These are phyloP conservation scores for Triticum turgidum DNA, from an alignment of 176 grass and related monocot species.

Conservation along the genomic window DNA sequence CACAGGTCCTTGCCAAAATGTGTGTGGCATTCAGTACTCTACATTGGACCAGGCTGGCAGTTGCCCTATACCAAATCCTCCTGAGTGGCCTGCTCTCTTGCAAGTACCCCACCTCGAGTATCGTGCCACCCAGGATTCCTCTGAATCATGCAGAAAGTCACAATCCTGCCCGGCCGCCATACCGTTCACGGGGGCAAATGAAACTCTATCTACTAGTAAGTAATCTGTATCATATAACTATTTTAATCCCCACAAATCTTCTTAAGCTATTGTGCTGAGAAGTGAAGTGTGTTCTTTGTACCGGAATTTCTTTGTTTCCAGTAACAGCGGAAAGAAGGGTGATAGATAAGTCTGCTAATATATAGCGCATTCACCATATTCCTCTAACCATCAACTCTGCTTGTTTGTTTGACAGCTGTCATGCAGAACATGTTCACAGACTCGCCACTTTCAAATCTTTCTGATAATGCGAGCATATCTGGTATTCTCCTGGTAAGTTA, in stretches of 20 bases:
- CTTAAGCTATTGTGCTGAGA: not conserved
- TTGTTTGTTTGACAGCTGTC: slow-evolving; percentile 35
- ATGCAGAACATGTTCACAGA: slow-evolving; percentile 50
- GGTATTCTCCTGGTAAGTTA: slow-evolving; percentile 52
- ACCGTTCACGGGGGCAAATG: slow-evolving; percentile 55
- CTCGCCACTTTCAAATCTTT: slow-evolving; percentile 38
- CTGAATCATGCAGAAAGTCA: slow-evolving; percentile 46
- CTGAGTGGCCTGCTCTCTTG: slow-evolving; percentile 48
- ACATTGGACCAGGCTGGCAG: slow-evolving; percentile 36
- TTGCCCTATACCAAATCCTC: slow-evolving; percentile 51
- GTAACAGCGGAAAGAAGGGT: slow-evolving; percentile 3
- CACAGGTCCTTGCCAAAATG: slow-evolving; percentile 40
- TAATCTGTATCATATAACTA: slow-evolving; percentile 6
- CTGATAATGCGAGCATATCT: slow-evolving; percentile 33
- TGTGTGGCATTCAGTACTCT: slow-evolving; percentile 52
- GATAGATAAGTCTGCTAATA: not conserved
- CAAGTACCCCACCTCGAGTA: slow-evolving; percentile 51
- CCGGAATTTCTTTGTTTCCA: not conserved
- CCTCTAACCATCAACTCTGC: slow-evolving; percentile 19
- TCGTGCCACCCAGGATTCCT: slow-evolving; percentile 36
- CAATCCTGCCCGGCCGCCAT: slow-evolving; percentile 47
- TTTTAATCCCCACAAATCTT: not conserved
- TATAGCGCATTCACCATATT: slow-evolving; percentile 24
- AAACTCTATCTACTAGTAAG: slow-evolving; percentile 59
- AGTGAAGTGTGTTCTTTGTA: not conserved